Evolutionary conservation across 208 protist genomes (phyloP), one percentile per base, ranked within the genome.

Genomic region (Leishmania braziliensis): DNA sequence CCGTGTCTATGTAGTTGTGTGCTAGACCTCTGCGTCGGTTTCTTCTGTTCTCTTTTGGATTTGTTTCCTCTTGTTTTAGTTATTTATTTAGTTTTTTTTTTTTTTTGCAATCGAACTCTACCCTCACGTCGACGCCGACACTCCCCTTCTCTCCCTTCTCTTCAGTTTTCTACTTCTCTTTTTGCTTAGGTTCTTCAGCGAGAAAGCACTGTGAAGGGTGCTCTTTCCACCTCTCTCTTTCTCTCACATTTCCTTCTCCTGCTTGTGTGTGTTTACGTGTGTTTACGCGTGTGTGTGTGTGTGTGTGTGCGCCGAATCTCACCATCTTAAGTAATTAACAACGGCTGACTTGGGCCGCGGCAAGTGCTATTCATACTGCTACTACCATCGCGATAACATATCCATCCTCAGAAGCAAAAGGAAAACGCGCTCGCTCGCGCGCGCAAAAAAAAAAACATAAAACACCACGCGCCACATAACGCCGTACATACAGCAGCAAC

Each of bases 181-280:
- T 46, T 46, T 58, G 6, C 26, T 63, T 63, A 63, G 26, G 58
- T 63, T 18, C 58, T 63, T 18, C 16, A 63, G 58, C 0, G 26
- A 26, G 26, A 63, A 63, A 63, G 26, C 16, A n/a, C 23, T 63
- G 58, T 29, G 58, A 63, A 46, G 43, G 43, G 43, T 46, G 43
- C 43, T 46, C 63, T 39, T 69, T 39, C 63, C 26, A 39, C 63
- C n/a, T 33, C 51, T 77, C 50, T 36, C 51, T 58, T 65, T 50
- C 68, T 48, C 29, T 66, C 33, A 53, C 70, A 58, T 66, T 77
- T 54, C 70, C 62, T 48, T 48, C 53, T 71, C 65, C 74, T 71
- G 20, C 60, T 83, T 72, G 23, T 75, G 23, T 10, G 5, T 56
- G 20, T 16, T 50, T 20, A 50, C 63, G 70, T 50, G 43, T 66